These are phyloP conservation scores for Saitozyma sp. DNA, from an alignment of 768 basidiomycete species.

Conservation along the genomic window DNA sequence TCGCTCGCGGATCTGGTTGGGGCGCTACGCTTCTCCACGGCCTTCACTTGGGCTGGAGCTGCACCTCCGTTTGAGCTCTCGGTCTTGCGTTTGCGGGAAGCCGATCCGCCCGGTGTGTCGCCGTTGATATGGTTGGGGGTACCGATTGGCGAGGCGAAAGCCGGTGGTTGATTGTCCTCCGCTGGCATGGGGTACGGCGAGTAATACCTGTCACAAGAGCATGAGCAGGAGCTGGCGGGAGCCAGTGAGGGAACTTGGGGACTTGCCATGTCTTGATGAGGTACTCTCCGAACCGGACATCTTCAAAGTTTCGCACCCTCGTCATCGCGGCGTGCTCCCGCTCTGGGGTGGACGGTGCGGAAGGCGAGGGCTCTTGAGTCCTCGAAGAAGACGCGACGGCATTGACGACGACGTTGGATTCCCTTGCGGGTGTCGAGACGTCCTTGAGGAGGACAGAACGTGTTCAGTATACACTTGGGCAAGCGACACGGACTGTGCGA, in stretches of 20 bases:
- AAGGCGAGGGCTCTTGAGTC: slow-evolving; percentile 7
- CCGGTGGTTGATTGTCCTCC: slow-evolving; percentile 18
- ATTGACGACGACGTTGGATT: background rate
- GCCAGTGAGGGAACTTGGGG: background rate
- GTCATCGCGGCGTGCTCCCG: slow-evolving; percentile 44
- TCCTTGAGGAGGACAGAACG: background rate
- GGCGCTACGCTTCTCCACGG: background rate
- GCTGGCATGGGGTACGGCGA: slow-evolving; percentile 73
- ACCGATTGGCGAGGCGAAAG: background rate
- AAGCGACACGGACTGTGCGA: too few relatives aligned
- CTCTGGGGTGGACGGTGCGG: slow-evolving; percentile 33
- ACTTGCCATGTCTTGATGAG: slow-evolving; percentile 84
- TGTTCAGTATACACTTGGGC: background rate
- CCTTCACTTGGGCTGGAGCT: background rate
- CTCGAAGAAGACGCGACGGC: too few relatives aligned
- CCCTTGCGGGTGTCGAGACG: slow-evolving; percentile 4
- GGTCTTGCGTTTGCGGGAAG: background rate
- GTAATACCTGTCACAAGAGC: slow-evolving; percentile 68
- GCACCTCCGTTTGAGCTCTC: background rate
- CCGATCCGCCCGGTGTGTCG: background rate
- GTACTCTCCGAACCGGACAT: slow-evolving; percentile 80
- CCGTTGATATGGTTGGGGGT: slow-evolving; percentile 4
- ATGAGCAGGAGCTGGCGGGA: background rate
- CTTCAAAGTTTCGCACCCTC: slow-evolving; percentile 70
- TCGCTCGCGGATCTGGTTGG: slow-evolving; percentile 23